Evolutionary conservation across 2,329 filamentous ascomycete species (phyloP), one percentile per base, ranked within the genome.

Genomic region (Fusarium fracticaudum): DNA sequence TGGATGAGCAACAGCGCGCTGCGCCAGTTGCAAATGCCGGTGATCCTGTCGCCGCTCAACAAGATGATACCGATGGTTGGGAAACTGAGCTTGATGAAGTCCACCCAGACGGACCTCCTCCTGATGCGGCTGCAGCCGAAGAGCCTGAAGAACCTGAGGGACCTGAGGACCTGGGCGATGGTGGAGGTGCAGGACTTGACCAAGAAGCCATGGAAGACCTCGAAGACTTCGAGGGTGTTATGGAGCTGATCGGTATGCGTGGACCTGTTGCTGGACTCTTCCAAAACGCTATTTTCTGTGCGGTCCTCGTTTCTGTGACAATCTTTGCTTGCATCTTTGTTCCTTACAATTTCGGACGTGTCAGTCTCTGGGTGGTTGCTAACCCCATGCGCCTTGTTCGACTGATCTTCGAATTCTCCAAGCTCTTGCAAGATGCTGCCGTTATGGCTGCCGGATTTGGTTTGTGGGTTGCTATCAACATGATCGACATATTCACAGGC

Each of bases 231-330:
- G 96, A 99, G 80, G 96, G 96, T 1, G 94, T 99, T 60, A 91
- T 99, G 86, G 96, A 99, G 81, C 89, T 99, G 22, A 93, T 99
- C 67, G 96, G 96, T 43, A 97, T 99, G 93, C 94, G 97, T 79
- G 96, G 96, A 0, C 96, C 96, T 1, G 87, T 99, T 7, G 92
- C 93, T 20, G 95, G 94, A 6, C 88, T 99, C 11, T 91, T 98
- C 75, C 96, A 99, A 79, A 99, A 99, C 76, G 95, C 94, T 63
- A 91, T 98, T 22, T 99, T 99, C 82, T 98, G 96, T 80, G 92
- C 93, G 13, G 92, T 98, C 51, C 87, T 99, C 35, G 94, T 99
- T 20, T 93, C 94, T 2, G 90, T 96, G 59, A 97, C 95, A 20
- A 91, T 99, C 47, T 92, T 94, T 60, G 86, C 93, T 67, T 96